Evolutionary conservation across 257 asterid species (phyloP).

Genomic region (Salvia rosmarinus): DNA sequence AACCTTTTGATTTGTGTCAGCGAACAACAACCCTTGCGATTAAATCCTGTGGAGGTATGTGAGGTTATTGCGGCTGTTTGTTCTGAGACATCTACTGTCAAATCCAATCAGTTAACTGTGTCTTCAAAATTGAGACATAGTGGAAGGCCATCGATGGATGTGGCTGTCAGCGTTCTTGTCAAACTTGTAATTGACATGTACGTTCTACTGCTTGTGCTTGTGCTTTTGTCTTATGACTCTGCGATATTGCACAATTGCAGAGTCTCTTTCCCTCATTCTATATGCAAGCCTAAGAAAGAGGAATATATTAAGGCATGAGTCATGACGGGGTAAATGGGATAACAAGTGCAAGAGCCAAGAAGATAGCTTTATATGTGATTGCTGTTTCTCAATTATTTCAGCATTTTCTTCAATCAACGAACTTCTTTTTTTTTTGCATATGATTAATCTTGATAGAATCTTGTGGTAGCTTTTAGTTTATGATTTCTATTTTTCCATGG

Average conservation of each 20-base stretch:
- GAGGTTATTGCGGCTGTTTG: conserved; percentile 98
- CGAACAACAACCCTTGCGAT: conserved; percentile 95
- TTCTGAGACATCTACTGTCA: conserved; percentile 78
- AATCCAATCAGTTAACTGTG: conserved; percentile 65
- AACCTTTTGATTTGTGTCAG: conserved; percentile 54
- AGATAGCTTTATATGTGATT: conserved; percentile 28
- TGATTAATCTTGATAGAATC: conserved; percentile 2
- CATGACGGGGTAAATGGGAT: conserved; percentile 18
- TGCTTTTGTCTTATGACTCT: conserved; percentile 22
- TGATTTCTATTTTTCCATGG: background rate
- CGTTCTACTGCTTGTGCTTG: conserved; percentile 45
- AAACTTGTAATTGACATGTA: conserved; percentile 99
- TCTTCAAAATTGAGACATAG: conserved; percentile 81
- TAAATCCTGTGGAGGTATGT: conserved; percentile 90
- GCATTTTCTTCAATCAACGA: no score
- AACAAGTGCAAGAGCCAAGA: background rate
- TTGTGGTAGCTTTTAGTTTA: background rate
- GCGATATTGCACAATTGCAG: conserved; percentile 8
- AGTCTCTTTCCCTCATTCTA: conserved; percentile 10
- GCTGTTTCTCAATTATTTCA: conserved; percentile 6
- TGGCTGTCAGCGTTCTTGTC: conserved; percentile 96
- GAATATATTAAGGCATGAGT: conserved; percentile 9
- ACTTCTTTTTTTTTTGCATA: no score
- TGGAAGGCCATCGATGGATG: conserved; percentile 98
- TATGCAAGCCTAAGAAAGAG: background rate